Evolutionary conservation across 192 early-diverging fungal genomes (phyloP), one percentile per base, ranked within the genome.

Genomic region (Cetraspora pellucida): DNA sequence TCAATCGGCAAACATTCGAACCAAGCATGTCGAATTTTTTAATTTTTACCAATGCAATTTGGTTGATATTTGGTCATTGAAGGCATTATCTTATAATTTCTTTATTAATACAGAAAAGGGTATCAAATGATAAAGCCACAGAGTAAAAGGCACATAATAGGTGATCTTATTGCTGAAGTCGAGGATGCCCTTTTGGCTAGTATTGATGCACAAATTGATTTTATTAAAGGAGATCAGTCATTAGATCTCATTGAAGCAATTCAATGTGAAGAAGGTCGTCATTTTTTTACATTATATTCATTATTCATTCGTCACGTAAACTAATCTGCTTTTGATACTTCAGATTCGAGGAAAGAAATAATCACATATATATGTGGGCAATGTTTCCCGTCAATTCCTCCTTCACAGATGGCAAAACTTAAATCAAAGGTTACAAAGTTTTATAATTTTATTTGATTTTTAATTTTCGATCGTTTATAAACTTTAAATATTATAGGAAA

Each of bases 151-250:
- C 16, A 19, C 14, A 60, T 16, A 19, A n/a, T 63, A 21, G 60
- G 73, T 17, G 46, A 50, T 23, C 59, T 74, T 25, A 74, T 74
- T 19, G 25, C 28, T 43, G 73, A 75, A 49, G 60, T 75, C 14
- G 73, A 75, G n/a, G n/a, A 63, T 27, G 43, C 46, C 23, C 63
- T 75, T 61, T 37, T 75, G 25, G 47, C 16, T 45, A 52, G 73
- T 31, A 21, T 75, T 25, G 73, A 75, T 75, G n/a, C 30, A 19
- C 10, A 23, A 47, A 10, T 73, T 44, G 57, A 73, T 75, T 10
- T 25, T 19, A 28, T 73, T 8, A 59, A 58, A 17, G 71, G 30
- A 57, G 31, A 45, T 73, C 21, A 27, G 14, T 37, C 37, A 6
- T 37, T 37, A 37, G 37, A 37, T 37, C 37, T 37, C 7, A 7